Conservation (phyloP, 2,329 filamentous ascomycete species). For the Colletotrichum gloeosporioides region DNA sequence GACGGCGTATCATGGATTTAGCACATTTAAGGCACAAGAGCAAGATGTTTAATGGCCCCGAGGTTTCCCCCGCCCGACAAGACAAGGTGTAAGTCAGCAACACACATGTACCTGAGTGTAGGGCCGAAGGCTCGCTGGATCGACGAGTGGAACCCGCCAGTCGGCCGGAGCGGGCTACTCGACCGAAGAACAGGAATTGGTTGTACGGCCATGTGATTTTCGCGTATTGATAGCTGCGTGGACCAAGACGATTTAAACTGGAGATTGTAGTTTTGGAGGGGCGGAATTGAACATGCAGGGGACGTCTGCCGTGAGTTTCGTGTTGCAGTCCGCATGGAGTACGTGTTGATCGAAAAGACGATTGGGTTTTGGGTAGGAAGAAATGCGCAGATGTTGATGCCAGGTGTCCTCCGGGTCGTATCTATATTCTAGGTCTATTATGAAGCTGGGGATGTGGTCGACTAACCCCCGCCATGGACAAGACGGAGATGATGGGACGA, state of each 20-base stretch:
- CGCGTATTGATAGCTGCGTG: neutral
- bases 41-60: neutral
- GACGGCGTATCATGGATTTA: neutral
- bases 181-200: slow-evolving; percentile 1
- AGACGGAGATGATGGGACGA: slow-evolving; percentile 1
- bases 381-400: neutral
- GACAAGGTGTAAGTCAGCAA: neutral
- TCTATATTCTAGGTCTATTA: neutral
- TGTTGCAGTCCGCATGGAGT: neutral
- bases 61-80: neutral
- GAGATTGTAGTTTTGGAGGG: neutral
- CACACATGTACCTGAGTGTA: neutral
- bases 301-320: neutral
- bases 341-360: neutral
- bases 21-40: neutral
- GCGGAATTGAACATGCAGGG: slow-evolving; percentile 1
- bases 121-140: slow-evolving; percentile 21
- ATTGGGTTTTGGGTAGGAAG: neutral
- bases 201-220: slow-evolving; percentile 5
- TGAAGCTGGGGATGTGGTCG: neutral
- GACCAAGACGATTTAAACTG: neutral
- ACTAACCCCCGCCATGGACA: neutral
- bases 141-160: slow-evolving; percentile 2
- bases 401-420: neutral
- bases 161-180: slow-evolving; percentile 14